Base-by-base conservation (phyloP, 306 rosid species). In the Casuarina cunninghamiana region DNA sequence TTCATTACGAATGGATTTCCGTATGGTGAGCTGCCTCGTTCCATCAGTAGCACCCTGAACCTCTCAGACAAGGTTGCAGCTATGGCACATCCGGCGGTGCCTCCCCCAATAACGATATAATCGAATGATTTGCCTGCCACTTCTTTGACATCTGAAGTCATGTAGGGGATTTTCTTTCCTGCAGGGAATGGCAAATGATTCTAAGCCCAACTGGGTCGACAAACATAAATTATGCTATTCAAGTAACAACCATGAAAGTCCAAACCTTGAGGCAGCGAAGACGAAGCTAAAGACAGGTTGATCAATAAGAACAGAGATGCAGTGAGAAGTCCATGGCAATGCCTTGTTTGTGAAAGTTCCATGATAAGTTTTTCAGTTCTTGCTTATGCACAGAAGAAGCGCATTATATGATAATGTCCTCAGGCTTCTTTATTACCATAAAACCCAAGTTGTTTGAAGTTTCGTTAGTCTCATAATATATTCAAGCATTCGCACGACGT, bases 1-100 rank as follows among this genome's bases (percentile, higher is more conserved):
- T 90, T 88, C 73, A 80, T 45, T 15, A 92, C 86, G 48, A 86
- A 74, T 9, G 93, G 97, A 78, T 90, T 78, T 26, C 32, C 32
- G 32, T 26, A 26, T 26, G 32, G 32, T 26, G 32, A 26, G 32
- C 32, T 0, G 32, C 32, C 32, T 26, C 32, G 32, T 26, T 26
- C 32, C 32, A 26, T 26, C 32, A 26, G 32, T 26, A 26, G 32
- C 32, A 26, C 32, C 32, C 32, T 26, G 32, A 26, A 26, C 32
- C 32, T 26, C 1, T 26, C 32, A 26, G 32, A 26, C 32, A 26
- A 26, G 32, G 32, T 26, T 26, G 32, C 32, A 26, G 32, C 32
- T 26, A 26, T 1, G 32, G 32, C 32, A 26, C 32, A 26, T 26
- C 32, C 32, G 32, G 32, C 32, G 32, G 32, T 26, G 32, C 32